Base-by-base conservation (phyloP, 73 alveolate genomes). In the Paramecium octaurelia region DNA sequence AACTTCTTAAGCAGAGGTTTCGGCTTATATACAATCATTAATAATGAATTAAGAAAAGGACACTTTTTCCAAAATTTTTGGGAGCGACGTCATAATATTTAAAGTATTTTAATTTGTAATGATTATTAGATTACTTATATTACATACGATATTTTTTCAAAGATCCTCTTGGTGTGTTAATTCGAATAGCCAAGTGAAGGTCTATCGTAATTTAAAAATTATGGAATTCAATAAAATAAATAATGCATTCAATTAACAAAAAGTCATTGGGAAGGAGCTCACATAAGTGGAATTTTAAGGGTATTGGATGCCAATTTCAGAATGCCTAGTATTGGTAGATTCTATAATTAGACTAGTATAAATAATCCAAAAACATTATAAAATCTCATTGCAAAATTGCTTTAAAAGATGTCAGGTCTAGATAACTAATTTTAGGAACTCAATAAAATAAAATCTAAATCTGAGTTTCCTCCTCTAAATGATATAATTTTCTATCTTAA, bases 201-300 rank as follows among this genome's bases (percentile, higher is more conserved):
- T 14, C 35, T 75, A 36, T 31, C 68, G 8, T 75, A 75, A 35
- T 35, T 75, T n/a, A 75, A 75, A 75, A 36, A 24, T 34, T 75
- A 36, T 75, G 88, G 88, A 4, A 14, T 75, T 6, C 20, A 34
- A 16, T 12, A 11, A 36, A 75, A 75, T 20, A 75, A 36, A 40
- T 34, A 29, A 40, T 31, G 42, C 10, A 75, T 44, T 11, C 59
- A 34, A 36, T 21, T 75, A 34, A 34, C 58, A 0, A 34, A 34
- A 36, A 36, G 60, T 31, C 88, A 75, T 44, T 75, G 88, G 88
- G 88, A 75, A 75, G 88, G 88, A 75, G 88, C 69, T 4, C 31
- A 75, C n/a, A 18, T 75, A 11, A 75, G 68, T 36, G 35, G 68
- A 14, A 38, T 75, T 21, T 75, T 75, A 75, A 75, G 60, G 59